phyloP scores from a whole-genome alignment of 495 filamentous ascomycete species.

The Aspergillus diversus region DNA sequence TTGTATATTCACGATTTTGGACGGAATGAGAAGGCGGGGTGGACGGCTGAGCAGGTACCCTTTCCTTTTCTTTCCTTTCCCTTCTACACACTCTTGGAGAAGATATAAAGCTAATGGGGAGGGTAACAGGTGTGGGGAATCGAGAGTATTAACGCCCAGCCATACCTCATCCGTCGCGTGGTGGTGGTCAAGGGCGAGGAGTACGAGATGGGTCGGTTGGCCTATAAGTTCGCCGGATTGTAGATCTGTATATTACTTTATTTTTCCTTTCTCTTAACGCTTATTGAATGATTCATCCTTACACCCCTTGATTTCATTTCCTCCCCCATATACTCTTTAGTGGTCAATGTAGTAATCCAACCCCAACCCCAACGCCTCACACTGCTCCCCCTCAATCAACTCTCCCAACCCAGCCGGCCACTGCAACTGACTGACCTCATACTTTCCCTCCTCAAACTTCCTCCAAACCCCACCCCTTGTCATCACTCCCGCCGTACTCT shows the following conservation, averaged over 20 bases:
- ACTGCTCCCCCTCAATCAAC: neutral
- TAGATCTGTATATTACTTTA: neutral
- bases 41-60: slow-evolving; percentile 21
- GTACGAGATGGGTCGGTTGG: slow-evolving; percentile 16
- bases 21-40: slow-evolving; percentile 15
- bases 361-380: neutral
- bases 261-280: neutral
- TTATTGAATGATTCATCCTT: neutral
- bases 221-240: slow-evolving; percentile 14
- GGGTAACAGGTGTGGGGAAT: slow-evolving; percentile 18
- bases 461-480: neutral
- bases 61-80: too few relatives aligned
- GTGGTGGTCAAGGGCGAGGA: slow-evolving; percentile 10
- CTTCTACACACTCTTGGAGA: too few relatives aligned
- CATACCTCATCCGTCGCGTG: slow-evolving; percentile 15
- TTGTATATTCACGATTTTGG: slow-evolving; percentile 22
- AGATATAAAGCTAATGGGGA: too few relatives aligned
- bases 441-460: neutral
- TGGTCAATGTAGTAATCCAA: neutral
- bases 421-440: neutral
- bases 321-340: too few relatives aligned
- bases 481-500: neutral
- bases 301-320: too few relatives aligned
- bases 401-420: neutral
- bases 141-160: slow-evolving; percentile 11